Conservation (phyloP, 306 rosid species). For the Crotalaria pallida region DNA sequence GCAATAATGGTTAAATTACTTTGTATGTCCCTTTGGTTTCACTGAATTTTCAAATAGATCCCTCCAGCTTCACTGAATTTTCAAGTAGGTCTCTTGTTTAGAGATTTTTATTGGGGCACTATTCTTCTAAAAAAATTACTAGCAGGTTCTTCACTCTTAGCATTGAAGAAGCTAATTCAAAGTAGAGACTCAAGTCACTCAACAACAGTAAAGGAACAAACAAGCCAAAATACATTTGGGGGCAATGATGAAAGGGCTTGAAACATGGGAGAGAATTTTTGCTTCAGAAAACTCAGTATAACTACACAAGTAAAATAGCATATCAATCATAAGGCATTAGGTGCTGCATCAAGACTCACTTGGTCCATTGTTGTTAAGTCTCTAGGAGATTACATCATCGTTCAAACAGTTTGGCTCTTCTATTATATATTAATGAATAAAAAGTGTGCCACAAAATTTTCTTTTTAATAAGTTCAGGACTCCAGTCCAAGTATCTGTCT, state of each 20-base stretch:
- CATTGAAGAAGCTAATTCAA: not conserved
- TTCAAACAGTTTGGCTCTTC: not conserved
- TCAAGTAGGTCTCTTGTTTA: not conserved
- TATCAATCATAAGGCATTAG: not conserved
- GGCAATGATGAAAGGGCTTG: not conserved
- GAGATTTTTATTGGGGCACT: not conserved
- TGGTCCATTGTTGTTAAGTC: not conserved
- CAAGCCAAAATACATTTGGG: not conserved
- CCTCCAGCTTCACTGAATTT: not conserved
- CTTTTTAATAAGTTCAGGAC: not conserved
- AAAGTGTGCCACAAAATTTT: not conserved
- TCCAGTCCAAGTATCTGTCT: not conserved
- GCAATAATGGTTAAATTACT: not conserved
- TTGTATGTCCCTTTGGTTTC: not conserved
- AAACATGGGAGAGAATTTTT: not conserved
- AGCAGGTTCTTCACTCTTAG: not conserved
- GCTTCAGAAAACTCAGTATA: not conserved
- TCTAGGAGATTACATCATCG: not conserved
- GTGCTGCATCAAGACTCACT: not conserved
- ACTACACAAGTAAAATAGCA: not conserved
- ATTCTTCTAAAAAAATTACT: not conserved
- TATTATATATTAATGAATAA: not conserved
- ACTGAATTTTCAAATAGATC: not conserved
- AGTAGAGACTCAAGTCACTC: not conserved
- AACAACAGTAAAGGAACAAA: not conserved